Evolutionary conservation across 2,329 filamentous ascomycete genomes (phyloP).

Genomic region (Colletotrichum shisoi): DNA sequence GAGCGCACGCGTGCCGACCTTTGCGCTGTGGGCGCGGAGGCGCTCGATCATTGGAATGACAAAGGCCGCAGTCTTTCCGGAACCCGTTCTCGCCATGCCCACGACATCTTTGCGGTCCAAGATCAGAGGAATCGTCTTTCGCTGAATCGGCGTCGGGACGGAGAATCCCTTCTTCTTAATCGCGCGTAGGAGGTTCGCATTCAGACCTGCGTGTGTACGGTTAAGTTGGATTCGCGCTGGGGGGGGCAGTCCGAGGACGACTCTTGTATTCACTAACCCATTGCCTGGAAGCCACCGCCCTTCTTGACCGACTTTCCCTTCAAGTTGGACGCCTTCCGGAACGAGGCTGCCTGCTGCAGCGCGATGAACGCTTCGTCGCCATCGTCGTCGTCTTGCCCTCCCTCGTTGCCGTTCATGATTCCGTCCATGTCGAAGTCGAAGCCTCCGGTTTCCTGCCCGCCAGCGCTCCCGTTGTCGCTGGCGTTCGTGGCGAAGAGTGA

Average conservation of each 20-base stretch:
- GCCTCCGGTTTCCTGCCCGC: conserved; percentile 52
- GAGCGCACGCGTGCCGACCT: conserved; percentile 84
- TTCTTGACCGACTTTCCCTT: conserved; percentile 92
- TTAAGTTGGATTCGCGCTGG: not conserved
- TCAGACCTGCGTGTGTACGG: conserved; percentile 65
- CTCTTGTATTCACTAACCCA: conserved; percentile 64
- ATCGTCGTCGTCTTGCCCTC: conserved; percentile 65
- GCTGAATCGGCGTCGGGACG: conserved; percentile 95
- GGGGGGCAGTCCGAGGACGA: not conserved
- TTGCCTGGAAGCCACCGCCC: conserved; percentile 93
- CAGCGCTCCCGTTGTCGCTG: conserved; percentile 53
- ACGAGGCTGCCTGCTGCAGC: conserved; percentile 82
- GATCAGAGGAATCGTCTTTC: conserved; percentile 92
- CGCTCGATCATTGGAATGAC: conserved; percentile 98
- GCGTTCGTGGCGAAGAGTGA: conserved; percentile 70
- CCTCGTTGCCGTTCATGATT: conserved; percentile 66
- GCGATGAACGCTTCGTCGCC: conserved; percentile 92
- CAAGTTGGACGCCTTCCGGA: conserved; percentile 81
- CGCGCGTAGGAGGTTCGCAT: conserved; percentile 82
- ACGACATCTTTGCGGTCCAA: conserved; percentile 94
- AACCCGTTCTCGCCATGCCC: conserved; percentile 98
- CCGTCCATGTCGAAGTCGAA: conserved; percentile 65
- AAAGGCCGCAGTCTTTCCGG: conserved; percentile 97
- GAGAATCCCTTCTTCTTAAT: conserved; percentile 94
- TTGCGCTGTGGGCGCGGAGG: conserved; percentile 84